Evolutionary conservation across 441 rosid species (phyloP).

Genomic region (Viola pubescens): DNA sequence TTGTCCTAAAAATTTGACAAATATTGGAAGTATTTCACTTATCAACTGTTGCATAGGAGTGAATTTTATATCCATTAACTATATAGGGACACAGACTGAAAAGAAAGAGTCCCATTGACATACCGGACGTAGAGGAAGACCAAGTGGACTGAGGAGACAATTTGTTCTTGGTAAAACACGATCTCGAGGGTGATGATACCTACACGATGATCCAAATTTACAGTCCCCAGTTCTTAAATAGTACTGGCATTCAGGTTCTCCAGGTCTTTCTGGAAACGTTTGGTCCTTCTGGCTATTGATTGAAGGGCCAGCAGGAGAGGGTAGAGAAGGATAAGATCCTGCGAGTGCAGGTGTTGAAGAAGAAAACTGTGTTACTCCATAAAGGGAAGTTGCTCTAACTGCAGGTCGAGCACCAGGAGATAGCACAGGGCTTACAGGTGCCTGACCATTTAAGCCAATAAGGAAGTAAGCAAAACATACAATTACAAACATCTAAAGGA

Average conservation of each 20-base stretch:
- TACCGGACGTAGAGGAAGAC: conserved; percentile 91
- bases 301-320: conserved; percentile 42
- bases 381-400: conserved; percentile 65
- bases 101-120: conserved; percentile 7
- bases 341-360: conserved; percentile 55
- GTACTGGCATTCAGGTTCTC: conserved; percentile 81
- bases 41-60: too few relatives aligned
- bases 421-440: conserved; percentile 81
- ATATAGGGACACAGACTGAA: too few relatives aligned
- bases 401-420: conserved; percentile 90
- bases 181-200: conserved; percentile 81
- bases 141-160: conserved; percentile 58
- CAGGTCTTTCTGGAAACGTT: conserved; percentile 80
- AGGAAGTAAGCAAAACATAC: conserved; percentile 16
- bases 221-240: conserved; percentile 86
- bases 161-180: conserved; percentile 48
- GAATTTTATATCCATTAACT: too few relatives aligned
- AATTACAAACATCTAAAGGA: conserved; percentile 7
- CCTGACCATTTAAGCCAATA: conserved; percentile 35
- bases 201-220: conserved; percentile 82
- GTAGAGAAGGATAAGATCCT: conserved; percentile 47
- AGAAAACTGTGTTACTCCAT: conserved; percentile 65
- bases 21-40: too few relatives aligned
- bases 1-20: not conserved
- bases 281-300: conserved; percentile 49